Conservation (phyloP, 2,329 filamentous ascomycete species). For the Blumeria graminis region DNA sequence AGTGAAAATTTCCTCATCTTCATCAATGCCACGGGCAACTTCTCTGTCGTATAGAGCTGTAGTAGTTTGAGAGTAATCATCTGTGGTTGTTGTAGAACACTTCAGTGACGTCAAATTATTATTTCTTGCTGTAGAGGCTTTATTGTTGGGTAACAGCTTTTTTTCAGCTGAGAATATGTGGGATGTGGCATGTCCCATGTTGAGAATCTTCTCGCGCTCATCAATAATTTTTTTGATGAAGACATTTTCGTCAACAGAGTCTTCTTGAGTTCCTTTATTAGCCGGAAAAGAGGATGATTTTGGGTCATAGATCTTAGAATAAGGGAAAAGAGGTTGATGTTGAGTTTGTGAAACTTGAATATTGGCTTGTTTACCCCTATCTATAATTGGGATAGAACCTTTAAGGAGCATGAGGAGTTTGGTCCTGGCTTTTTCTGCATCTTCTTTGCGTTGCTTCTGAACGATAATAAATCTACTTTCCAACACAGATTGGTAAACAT, state of each 20-base stretch:
- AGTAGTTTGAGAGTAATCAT: conserved; percentile 68
- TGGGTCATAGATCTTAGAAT: conserved; percentile 30
- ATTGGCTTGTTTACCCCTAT: not conserved
- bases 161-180: conserved; percentile 20
- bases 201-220: conserved; percentile 35
- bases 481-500: conserved; percentile 53
- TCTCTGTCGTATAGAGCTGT: conserved; percentile 82
- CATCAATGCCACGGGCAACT: conserved; percentile 68
- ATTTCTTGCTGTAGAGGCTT: conserved; percentile 13
- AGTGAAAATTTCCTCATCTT: conserved; percentile 89
- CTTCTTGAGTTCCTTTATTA: conserved; percentile 35
- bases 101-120: conserved; percentile 31
- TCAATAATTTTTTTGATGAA: conserved; percentile 32
- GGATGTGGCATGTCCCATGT: conserved; percentile 43
- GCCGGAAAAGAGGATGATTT: conserved; percentile 40
- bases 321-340: conserved; percentile 15
- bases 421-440: conserved; percentile 30
- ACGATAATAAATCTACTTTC: conserved; percentile 42
- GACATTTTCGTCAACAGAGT: conserved; percentile 29
- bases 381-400: not conserved
- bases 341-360: not conserved
- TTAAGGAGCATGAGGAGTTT: conserved; percentile 20
- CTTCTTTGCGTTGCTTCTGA: conserved; percentile 40
- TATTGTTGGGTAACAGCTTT: conserved; percentile 13
- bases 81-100: conserved; percentile 43